Base-by-base conservation (phyloP, 306 rosid species). In the Hippophae gyantsensis region DNA sequence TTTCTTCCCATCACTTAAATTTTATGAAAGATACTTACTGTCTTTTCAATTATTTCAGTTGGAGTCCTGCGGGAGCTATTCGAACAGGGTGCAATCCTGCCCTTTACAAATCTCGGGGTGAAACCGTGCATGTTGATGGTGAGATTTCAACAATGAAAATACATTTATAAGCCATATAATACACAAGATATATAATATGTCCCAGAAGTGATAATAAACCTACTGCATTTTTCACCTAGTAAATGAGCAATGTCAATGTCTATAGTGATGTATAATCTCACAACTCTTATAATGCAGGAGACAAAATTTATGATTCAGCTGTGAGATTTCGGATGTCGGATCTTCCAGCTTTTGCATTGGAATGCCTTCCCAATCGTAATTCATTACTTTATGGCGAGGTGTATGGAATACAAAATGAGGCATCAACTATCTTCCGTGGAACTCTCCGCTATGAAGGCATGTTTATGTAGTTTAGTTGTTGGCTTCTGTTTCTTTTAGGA, bases 11-110 rank as follows among this genome's bases (percentile, higher is more conserved):
- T 44, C 45, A 13, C 44, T 66, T 63, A 52, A 57, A 42, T 63
- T 9, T 44, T 59, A 7, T 52, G 57, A 50, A 52, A 47, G 55
- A 58, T 63, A 66, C 76, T 77, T 48, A 78, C 72, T 64, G 10
- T 49, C 14, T 66, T 65, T 49, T 61, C 63, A 48, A 63, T 57
- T 60, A 18, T 85, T 71, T 72, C 84, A 92, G 99, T 73, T 92
- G 96, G 99, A 87, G 43, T 73, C 99, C 96, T 65, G 78, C 87
- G 27, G 99, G 90, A 70, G 96, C 99, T 72, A 83, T 92, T 75
- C 86, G 90, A 80, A 68, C 82, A 60, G 99, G 99, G 51, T 61
- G 82, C 51, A 92, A 85, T 78, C 88, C 96, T 58, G 99, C 99
- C 62, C 83, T 84, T 52, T 92, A 88, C 72, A 78, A 66, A 75